Base-by-base conservation (phyloP, 768 basidiomycete genomes). In the Udeniomyces megalosporus region DNA sequence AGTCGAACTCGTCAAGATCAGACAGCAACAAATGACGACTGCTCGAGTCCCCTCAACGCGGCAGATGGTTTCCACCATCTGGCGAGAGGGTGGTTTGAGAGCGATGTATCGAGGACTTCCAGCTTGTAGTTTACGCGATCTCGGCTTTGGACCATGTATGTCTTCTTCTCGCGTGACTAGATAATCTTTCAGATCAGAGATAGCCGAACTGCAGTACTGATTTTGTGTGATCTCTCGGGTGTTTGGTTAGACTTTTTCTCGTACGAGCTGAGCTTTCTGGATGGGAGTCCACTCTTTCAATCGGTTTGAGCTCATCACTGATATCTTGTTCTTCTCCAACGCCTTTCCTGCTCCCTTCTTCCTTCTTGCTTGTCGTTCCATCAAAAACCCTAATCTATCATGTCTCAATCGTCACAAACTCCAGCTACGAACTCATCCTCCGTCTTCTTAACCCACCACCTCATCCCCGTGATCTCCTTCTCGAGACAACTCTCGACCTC, bases 1-100 rank as follows among this genome's bases (percentile, higher is more conserved):
- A 0, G 86, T 83, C 8, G 91, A 93, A 66, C 79, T 91, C 1
- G 78, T 93, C 75, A 93, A 93, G 77, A 88, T 91, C 71, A 80
- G 84, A 35, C 85, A 86, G 67, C 74, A 74, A 66, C 72, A 72
- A 28, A 69, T 71, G 11, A 68, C 71, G 2, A 64, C 69, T 3
- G 67, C 72, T 42, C 61, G 70, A 12, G 64, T 71, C 22, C 72
- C 70, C 2, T 70, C 72, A 24, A 78, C 81, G 0, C 69, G 76
- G 11, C 73, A 76, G 24, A 78, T 90, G n/a, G 78, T 81, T 3
- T 71, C 76, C 47, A 71, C 77, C 54, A 82, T 90, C 29, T 75
- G 82, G 52, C 75, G 73, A 49, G 73, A 75, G 53, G 74, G 78
- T 24, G 87, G 87, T 0, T 22, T 86, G 15, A 71, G 75, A 51